phyloP scores from a whole-genome alignment of 768 basidiomycete genomes.

The Lentinula lateritia region DNA sequence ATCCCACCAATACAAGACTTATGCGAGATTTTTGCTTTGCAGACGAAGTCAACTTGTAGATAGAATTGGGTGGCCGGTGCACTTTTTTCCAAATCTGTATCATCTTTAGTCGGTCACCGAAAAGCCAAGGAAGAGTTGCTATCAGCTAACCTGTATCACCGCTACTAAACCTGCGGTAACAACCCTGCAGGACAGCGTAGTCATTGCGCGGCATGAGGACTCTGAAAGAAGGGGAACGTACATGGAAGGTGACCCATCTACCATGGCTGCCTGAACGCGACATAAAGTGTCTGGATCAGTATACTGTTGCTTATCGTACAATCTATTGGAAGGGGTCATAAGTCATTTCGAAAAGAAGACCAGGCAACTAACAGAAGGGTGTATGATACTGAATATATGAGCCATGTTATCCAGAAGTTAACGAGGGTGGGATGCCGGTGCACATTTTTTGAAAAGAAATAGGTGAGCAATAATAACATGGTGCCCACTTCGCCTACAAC shows the following conservation, averaged over 20 bases:
- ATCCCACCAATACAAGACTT: neutral
- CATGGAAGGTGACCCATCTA: constrained; percentile 51
- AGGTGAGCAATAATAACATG: constrained; percentile 41
- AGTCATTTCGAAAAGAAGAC: neutral
- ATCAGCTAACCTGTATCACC: constrained; percentile 30
- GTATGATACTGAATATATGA: constrained; percentile 47
- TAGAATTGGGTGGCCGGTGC: neutral
- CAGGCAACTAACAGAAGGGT: constrained; percentile 39
- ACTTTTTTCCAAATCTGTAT: neutral
- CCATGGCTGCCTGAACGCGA: constrained; percentile 45
- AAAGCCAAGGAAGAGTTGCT: neutral
- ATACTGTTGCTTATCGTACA: constrained; percentile 11
- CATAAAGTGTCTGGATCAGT: constrained; percentile 32
- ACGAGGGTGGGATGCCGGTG: constrained; percentile 46
- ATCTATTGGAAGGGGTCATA: constrained; percentile 7
- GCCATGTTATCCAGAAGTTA: constrained; percentile 55
- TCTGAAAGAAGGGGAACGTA: constrained; percentile 15
- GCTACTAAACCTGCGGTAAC: constrained; percentile 33
- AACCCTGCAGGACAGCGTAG: constrained; percentile 25
- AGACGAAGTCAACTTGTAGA: neutral
- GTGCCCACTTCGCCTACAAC: constrained; percentile 47
- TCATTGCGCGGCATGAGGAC: neutral
- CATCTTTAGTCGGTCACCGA: neutral
- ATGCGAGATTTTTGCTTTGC: neutral
- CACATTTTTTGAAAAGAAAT: constrained; percentile 34